Evolutionary conservation across 1,139 yeast species (phyloP).

Genomic region (Suhomyces choctaworum): DNA sequence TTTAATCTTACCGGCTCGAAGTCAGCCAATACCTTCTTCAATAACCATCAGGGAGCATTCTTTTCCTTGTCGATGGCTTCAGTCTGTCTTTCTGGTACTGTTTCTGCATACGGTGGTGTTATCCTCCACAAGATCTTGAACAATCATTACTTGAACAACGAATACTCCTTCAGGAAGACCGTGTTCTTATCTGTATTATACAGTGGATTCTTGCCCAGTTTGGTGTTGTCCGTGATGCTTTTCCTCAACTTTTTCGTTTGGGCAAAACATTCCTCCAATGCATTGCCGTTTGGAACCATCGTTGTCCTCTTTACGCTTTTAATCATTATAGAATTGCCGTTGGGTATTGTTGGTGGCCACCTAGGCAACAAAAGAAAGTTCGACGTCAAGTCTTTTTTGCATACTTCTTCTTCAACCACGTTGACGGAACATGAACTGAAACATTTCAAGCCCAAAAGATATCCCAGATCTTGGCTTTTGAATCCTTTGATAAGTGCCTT

Average conservation of each 20-base stretch:
- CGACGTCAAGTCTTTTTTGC: constrained; percentile 21
- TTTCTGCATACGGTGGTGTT: constrained; percentile 72
- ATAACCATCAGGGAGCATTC: constrained; percentile 67
- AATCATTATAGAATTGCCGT: constrained; percentile 67
- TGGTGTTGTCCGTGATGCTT: constrained; percentile 53
- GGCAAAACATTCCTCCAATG: constrained; percentile 75
- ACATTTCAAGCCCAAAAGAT: constrained; percentile 1
- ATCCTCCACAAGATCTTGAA: constrained; percentile 57
- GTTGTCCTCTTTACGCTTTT: constrained; percentile 31
- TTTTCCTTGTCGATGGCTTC: constrained; percentile 59
- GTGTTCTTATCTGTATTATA: constrained; percentile 48
- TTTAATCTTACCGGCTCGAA: constrained; percentile 22
- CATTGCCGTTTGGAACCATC: constrained; percentile 53
- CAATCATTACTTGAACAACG: constrained; percentile 31
- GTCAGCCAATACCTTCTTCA: constrained; percentile 31
- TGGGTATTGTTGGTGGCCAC: constrained; percentile 71
- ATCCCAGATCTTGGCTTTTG: constrained; percentile 20
- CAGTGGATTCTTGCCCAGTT: constrained; percentile 63
- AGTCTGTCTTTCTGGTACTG: constrained; percentile 68
- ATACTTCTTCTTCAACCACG: constrained; percentile 5
- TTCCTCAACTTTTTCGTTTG: constrained; percentile 68
- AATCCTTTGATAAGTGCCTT: constrained; percentile 28
- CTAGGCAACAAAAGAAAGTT: constrained; percentile 49
- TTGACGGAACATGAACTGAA: not conserved
- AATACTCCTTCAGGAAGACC: constrained; percentile 22